Percentiles rank a stretch among this genome's conserved stretches.
These are phyloP conservation scores for Tillandsia fasciculata DNA, from an alignment of 176 grass and related monocot species.

Conservation along the genomic window DNA sequence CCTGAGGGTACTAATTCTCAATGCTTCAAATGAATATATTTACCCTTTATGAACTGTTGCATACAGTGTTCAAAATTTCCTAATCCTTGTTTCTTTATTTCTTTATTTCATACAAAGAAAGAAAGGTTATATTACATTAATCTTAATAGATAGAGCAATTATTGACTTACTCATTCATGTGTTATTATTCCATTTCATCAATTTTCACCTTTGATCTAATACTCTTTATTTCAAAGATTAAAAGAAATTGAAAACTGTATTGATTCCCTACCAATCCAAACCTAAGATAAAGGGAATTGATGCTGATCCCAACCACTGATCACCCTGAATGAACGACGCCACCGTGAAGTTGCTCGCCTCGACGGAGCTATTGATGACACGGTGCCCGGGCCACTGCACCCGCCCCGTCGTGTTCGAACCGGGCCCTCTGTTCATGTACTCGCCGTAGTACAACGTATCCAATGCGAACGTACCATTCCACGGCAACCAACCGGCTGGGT, in stretches of 20 bases:
- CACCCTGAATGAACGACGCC: slow-evolving; percentile 59
- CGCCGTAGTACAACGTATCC: slow-evolving; percentile 85
- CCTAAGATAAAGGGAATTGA: slow-evolving; percentile 46
- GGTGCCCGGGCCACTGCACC: slow-evolving; percentile 68
- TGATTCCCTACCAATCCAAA: slow-evolving; percentile 14
- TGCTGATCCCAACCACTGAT: slow-evolving; percentile 51
- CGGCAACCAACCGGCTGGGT: slow-evolving; percentile 54
- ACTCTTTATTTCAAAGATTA: background rate
- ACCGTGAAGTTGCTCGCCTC: slow-evolving; percentile 76
- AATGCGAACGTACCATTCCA: slow-evolving; percentile 75
- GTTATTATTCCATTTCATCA: no score
- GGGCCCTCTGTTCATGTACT: slow-evolving; percentile 60
- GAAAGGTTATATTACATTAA: no score
- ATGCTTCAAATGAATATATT: no score
- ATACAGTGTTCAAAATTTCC: no score
- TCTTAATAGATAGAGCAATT: no score
- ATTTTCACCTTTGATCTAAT: background rate
- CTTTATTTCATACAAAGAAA: no score
- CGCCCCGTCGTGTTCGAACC: slow-evolving; percentile 47
- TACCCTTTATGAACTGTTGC: no score
- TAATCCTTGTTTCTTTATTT: no score
- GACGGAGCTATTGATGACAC: slow-evolving; percentile 34
- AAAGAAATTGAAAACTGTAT: background rate
- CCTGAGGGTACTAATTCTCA: no score
- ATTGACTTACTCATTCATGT: no score